Evolutionary conservation across 2,329 filamentous ascomycete species (phyloP).

Genomic region (Arthrobotrys sinensis): DNA sequence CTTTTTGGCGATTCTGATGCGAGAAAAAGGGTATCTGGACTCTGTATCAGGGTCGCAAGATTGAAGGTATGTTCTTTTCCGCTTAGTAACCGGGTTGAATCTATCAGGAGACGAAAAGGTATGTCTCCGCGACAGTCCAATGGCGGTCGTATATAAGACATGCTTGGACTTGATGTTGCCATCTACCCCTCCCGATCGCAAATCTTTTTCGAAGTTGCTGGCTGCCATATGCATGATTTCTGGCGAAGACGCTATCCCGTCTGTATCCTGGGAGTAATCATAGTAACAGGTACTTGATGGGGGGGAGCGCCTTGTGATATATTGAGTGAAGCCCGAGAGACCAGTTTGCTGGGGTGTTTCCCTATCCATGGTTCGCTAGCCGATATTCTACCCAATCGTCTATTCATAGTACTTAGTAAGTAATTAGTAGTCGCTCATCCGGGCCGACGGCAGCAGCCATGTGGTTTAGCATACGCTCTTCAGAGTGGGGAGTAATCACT

Average conservation of each 20-base stretch:
- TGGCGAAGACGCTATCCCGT: constrained; percentile 15
- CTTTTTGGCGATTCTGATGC: constrained; percentile 30
- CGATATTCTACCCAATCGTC: background rate
- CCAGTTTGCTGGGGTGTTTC: background rate
- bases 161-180: background rate
- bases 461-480: constrained; percentile 24
- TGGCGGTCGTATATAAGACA: constrained; percentile 8
- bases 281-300: background rate
- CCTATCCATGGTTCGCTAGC: constrained; percentile 25
- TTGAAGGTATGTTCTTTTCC: constrained; percentile 39
- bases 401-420: constrained; percentile 11
- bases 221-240: constrained; percentile 2
- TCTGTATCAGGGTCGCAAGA: constrained; percentile 41
- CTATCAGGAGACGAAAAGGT: constrained; percentile 28
- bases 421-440: constrained; percentile 33
- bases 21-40: constrained; percentile 5
- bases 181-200: background rate
- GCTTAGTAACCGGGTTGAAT: background rate
- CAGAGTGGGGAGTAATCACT: constrained; percentile 3
- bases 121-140: constrained; percentile 30
- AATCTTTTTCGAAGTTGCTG: constrained; percentile 11
- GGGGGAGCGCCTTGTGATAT: constrained; percentile 1
- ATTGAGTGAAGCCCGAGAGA: constrained; percentile 16
- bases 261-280: constrained; percentile 8
- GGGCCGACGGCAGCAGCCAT: constrained; percentile 33